Evolutionary conservation across 768 basidiomycete genomes (phyloP), one percentile per base, ranked within the genome.

Genomic region (Lepiota venenata): DNA sequence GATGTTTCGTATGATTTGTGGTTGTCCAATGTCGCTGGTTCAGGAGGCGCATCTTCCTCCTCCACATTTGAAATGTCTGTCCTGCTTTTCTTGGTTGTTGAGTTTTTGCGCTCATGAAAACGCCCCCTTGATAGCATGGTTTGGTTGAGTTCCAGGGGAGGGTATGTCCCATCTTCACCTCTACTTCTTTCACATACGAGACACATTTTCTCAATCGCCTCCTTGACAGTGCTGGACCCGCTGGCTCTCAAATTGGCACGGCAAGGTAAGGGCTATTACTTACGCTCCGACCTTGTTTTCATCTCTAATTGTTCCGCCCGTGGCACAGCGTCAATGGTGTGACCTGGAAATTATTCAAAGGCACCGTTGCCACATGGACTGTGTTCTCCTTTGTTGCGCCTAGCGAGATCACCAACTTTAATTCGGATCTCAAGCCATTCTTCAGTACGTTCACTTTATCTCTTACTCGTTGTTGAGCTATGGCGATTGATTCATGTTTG

Each of bases 1-100:
- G 68, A 71, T 54, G 69, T 71, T 12, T 69, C 70, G 6, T 71
- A 70, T 47, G 70, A 71, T 39, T 47, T 70, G 37, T 71, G 70
- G 70, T 60, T 71, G 1, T 71, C 70, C 11, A 64, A 60, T 22
- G 46, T 41, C 5, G 60, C 68, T 14, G 57, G 61, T 8, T 57
- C 65, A 3, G 50, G 45, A 9, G 70, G 70, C 47, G 68, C 69
- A 9, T 61, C 63, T 1, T 66, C 66, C 1, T 60, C 57, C 10
- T 67, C 69, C 15, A 66, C 68, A 3, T 71, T 61, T 44, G 69
- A 71, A 54, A 56, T 65, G 71, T 72, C 45, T 16, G 66, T 61
- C 1, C 10, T 22, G 14, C 11, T 35, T 7, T 2, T 16, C 41
- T 29, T 32, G 15, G 15, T 36, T 39, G 16, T 12, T 20, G 35